Evolutionary conservation across 2,329 filamentous ascomycete genomes (phyloP).

Genomic region (Canariomyces notabilis): DNA sequence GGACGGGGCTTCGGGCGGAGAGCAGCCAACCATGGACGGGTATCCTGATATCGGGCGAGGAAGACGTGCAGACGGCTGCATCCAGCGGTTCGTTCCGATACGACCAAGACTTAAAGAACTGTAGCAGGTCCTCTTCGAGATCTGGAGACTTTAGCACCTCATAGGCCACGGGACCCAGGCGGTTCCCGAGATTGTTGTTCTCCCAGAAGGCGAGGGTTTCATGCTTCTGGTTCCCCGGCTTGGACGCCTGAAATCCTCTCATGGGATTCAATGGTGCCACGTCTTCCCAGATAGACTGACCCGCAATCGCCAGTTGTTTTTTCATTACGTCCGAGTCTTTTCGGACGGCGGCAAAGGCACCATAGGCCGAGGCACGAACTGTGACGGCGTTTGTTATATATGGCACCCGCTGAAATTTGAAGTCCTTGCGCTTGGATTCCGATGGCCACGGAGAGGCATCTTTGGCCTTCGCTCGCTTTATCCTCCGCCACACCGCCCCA

Average conservation of each 20-base stretch:
- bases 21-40: slow-evolving; percentile 82
- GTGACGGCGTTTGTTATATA: slow-evolving; percentile 79
- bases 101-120: slow-evolving; percentile 41
- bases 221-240: slow-evolving; percentile 33
- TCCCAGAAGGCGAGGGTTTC: slow-evolving; percentile 40
- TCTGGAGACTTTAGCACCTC: slow-evolving; percentile 58
- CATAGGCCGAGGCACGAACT: slow-evolving; percentile 83
- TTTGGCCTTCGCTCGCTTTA: slow-evolving; percentile 77
- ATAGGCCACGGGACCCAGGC: slow-evolving; percentile 46
- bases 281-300: slow-evolving; percentile 69
- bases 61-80: slow-evolving; percentile 49
- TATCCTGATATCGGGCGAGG: slow-evolving; percentile 62
- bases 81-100: slow-evolving; percentile 40
- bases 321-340: slow-evolving; percentile 79
- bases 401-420: slow-evolving; percentile 90
- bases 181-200: slow-evolving; percentile 43
- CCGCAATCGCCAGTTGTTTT: slow-evolving; percentile 60
- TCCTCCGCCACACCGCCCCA: slow-evolving; percentile 86
- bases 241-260: slow-evolving; percentile 48
- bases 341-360: slow-evolving; percentile 82
- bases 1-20: slow-evolving; percentile 63
- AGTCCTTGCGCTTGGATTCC: slow-evolving; percentile 71
- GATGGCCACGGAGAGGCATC: slow-evolving; percentile 47
- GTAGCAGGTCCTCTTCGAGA: slow-evolving; percentile 57
- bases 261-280: slow-evolving; percentile 66